These are phyloP conservation scores for Jamesozyma rosinii DNA, from an alignment of 805 yeast species.

Conservation along the genomic window DNA sequence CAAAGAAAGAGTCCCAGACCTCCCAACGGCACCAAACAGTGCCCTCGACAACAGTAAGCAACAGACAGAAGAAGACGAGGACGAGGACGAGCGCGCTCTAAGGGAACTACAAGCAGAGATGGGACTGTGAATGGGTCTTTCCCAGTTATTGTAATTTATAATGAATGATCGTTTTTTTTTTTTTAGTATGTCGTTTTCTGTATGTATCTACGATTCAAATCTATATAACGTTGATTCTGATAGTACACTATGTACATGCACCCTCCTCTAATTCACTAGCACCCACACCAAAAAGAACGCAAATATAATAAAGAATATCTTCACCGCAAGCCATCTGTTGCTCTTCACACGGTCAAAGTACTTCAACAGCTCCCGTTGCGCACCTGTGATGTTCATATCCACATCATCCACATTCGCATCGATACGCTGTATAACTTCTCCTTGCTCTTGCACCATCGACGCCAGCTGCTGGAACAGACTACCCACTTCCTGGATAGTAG, in stretches of 20 bases:
- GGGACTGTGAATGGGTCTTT: too few relatives aligned
- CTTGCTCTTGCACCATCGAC: slow-evolving; percentile 95
- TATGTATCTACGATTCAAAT: too few relatives aligned
- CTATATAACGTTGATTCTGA: too few relatives aligned
- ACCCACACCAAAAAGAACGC: slow-evolving; percentile 74
- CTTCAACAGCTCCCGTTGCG: slow-evolving; percentile 85
- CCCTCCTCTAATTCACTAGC: slow-evolving; percentile 43
- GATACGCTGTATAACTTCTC: slow-evolving; percentile 90
- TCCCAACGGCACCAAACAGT: slow-evolving; percentile 42
- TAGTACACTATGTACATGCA: not conserved
- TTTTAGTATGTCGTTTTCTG: too few relatives aligned
- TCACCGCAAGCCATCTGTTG: slow-evolving; percentile 85
- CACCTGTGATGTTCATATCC: slow-evolving; percentile 79
- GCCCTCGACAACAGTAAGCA: slow-evolving; percentile 17
- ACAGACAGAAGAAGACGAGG: slow-evolving; percentile 43
- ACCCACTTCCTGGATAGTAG: slow-evolving; percentile 96
- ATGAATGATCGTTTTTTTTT: too few relatives aligned
- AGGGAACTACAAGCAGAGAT: slow-evolving; percentile 76
- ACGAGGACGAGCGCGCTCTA: slow-evolving; percentile 77
- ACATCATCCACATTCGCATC: slow-evolving; percentile 94
- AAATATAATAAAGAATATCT: slow-evolving; percentile 79
- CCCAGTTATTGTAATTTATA: not conserved
- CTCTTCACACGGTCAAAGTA: slow-evolving; percentile 81
- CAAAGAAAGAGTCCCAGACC: slow-evolving; percentile 18
- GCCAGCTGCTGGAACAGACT: slow-evolving; percentile 89